Evolutionary conservation across 163 green algal genomes (phyloP), one percentile per base, ranked within the genome.

Genomic region (Prototheca cutis): DNA sequence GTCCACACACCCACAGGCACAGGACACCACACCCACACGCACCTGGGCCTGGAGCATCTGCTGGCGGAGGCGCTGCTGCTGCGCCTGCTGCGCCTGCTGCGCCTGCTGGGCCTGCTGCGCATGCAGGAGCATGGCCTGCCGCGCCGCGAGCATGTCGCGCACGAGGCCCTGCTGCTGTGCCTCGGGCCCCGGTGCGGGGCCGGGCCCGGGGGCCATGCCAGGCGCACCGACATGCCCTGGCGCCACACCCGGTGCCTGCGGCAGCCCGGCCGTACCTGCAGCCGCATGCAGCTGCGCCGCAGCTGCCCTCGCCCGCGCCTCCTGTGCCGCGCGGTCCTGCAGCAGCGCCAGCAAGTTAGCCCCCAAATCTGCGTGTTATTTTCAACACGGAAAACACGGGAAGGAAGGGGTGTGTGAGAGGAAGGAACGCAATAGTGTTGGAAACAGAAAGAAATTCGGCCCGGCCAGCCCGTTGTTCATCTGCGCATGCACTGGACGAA

Each of bases 11-110:
- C n/a, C n/a, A n/a, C n/a, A n/a, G n/a, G n/a, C n/a, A n/a, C n/a
- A n/a, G n/a, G n/a, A n/a, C n/a, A n/a, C n/a, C n/a, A n/a, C n/a
- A n/a, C n/a, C n/a, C n/a, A n/a, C n/a, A n/a, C 49, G 54, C 25
- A 63, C 24, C 28, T 65, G 48, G 48, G 51, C 36, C 29, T 48
- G 29, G 13, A 54, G 29, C 30, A 48, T 17, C 32, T 59, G 53
- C 48, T 56, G 58, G 4, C 18, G 27, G 30, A 30, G 52, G 24
- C 6, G 17, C 19, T 55, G 48, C 48, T 36, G 6, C 17, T 33
- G 48, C 19, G 5, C 10, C 42, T 25, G 19, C 24, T 5, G 28
- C 30, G 19, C 48, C 61, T n/a, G 4, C 39, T 19, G 33, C 48
- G 6, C 4, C 48, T 34, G 27, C 27, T 32, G 48, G n/a, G n/a